Evolutionary conservation across 2,329 filamentous ascomycete species (phyloP).

Genomic region (Claviceps paspali): DNA sequence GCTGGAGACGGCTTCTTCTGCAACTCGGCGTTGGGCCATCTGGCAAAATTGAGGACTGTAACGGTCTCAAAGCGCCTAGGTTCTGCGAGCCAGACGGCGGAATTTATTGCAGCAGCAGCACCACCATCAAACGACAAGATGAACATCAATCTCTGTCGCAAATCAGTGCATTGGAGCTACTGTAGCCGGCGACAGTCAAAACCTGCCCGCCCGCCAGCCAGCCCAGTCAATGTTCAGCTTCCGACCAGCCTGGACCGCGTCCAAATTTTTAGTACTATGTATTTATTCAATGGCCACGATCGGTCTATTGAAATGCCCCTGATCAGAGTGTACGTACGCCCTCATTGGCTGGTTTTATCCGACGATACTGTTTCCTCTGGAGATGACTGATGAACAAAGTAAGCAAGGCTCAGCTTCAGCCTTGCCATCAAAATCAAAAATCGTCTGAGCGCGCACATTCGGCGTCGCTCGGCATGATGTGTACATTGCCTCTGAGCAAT

Average conservation of each 20-base stretch:
- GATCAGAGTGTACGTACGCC: too few species aligned
- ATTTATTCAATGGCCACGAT: too few species aligned
- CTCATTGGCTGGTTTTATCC: not conserved
- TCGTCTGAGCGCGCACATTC: not conserved
- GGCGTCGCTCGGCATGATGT: not conserved
- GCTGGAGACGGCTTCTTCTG: not conserved
- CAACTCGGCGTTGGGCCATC: not conserved
- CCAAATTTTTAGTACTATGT: too few species aligned
- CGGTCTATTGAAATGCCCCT: not conserved
- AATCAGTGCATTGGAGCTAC: too few species aligned
- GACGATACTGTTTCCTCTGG: not conserved
- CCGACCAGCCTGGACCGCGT: not conserved
- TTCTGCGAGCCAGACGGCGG: not conserved
- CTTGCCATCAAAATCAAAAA: not conserved
- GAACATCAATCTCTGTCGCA: too few species aligned
- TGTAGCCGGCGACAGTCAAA: too few species aligned
- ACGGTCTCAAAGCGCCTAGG: not conserved
- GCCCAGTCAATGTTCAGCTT: not conserved
- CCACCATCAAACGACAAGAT: too few species aligned
- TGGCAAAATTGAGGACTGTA: not conserved
- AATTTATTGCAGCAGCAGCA: conserved; percentile 1
- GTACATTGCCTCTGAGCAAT: not conserved
- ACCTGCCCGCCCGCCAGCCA: too few species aligned
- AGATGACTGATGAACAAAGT: not conserved
- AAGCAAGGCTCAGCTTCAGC: not conserved